A percentile compares a stretch with the other conserved stretches of the same genome.
These are phyloP conservation scores for Coemansia aciculifera DNA, from an alignment of 192 early-diverging fungal species.

Conservation along the genomic window DNA sequence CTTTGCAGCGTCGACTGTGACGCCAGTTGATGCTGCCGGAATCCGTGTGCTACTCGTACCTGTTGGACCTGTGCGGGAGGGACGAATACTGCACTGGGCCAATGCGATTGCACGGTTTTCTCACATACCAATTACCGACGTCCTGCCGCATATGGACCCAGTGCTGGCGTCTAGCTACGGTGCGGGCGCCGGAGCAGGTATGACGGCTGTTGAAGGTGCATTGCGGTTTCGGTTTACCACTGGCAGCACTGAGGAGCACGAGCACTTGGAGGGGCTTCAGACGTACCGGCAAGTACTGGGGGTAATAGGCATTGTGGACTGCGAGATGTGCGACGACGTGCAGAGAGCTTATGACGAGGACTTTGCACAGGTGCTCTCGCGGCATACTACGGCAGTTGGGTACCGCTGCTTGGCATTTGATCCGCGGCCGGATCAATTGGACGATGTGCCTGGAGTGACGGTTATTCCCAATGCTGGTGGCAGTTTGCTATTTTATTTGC, in stretches of 20 bases:
- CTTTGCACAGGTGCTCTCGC: slow-evolving; percentile 30
- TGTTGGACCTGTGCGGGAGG: slow-evolving; percentile 37
- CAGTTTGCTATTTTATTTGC: slow-evolving; percentile 31
- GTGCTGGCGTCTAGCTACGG: slow-evolving; percentile 18
- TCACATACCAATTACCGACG: slow-evolving; percentile 25
- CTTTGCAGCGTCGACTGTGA: slow-evolving; percentile 37
- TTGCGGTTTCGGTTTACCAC: slow-evolving; percentile 34
- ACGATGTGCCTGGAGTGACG: slow-evolving; percentile 33
- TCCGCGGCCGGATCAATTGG: slow-evolving; percentile 18
- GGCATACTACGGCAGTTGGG: slow-evolving; percentile 38
- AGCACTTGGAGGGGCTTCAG: slow-evolving; percentile 53
- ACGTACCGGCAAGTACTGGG: slow-evolving; percentile 52
- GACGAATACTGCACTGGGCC: slow-evolving; percentile 20
- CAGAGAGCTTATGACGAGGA: slow-evolving; percentile 23
- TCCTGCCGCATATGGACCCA: slow-evolving; percentile 27
- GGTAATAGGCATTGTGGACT: slow-evolving; percentile 48
- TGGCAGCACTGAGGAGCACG: slow-evolving; percentile 31
- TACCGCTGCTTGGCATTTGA: slow-evolving; percentile 47
- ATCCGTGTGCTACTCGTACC: slow-evolving; percentile 53
- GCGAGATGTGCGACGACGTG: slow-evolving; percentile 21
- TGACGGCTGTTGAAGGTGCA: slow-evolving; percentile 24
- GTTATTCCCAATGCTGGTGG: slow-evolving; percentile 23
- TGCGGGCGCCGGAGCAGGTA: slow-evolving; percentile 13
- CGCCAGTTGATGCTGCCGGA: slow-evolving; percentile 48
- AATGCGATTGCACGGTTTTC: slow-evolving; percentile 30